phyloP scores from a whole-genome alignment of 225 moss, liverwort and hornwort genomes.

The Pseudisothecium myosuroides region DNA sequence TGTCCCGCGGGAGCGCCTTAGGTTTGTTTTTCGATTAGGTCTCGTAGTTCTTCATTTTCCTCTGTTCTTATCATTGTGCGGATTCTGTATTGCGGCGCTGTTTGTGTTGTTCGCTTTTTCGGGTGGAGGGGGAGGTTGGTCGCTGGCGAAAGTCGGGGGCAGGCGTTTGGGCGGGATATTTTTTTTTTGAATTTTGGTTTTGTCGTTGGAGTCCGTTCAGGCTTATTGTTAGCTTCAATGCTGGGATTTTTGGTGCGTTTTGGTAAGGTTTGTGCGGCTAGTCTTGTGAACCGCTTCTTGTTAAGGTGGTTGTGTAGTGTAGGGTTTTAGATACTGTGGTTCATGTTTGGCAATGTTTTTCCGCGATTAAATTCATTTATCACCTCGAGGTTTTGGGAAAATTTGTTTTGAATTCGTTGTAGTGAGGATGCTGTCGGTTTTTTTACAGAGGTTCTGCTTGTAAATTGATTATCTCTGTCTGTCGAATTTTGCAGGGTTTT shows the following conservation, averaged over 20 bases:
- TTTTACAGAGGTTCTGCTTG: neutral
- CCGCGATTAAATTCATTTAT: neutral
- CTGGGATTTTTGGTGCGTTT: neutral
- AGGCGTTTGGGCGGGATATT: neutral
- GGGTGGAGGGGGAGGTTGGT: too few relatives aligned
- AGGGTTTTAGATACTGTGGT: constrained; percentile 8
- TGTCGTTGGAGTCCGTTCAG: neutral
- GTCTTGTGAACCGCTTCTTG: neutral
- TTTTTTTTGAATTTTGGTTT: neutral
- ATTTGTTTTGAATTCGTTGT: neutral
- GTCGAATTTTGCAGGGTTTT: neutral
- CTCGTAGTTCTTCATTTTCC: neutral
- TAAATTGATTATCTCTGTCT: neutral
- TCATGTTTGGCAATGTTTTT: neutral
- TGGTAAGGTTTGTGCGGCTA: neutral
- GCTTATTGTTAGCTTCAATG: neutral
- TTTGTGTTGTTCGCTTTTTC: neutral
- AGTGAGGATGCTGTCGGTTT: neutral
- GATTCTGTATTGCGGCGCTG: neutral
- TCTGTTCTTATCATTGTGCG: neutral
- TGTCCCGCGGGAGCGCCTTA: neutral
- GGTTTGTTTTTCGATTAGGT: neutral
- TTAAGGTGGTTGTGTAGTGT: neutral
- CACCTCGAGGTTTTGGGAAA: neutral
- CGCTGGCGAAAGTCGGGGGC: neutral